Base-by-base conservation (phyloP, 2,329 filamentous ascomycete species). In the Fusarium abutilonis region DNA sequence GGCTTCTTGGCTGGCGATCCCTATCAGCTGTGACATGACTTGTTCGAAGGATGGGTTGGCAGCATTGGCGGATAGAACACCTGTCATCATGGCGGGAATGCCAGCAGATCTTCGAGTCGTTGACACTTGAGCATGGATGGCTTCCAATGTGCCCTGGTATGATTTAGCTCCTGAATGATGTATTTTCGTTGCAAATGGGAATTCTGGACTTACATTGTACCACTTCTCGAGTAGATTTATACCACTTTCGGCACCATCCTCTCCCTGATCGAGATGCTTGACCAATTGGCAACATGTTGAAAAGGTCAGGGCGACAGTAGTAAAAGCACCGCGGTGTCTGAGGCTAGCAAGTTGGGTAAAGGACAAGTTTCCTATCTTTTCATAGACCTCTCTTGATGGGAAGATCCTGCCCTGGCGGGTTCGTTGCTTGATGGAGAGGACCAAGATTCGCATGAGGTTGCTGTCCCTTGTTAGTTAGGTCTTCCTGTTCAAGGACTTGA, bases 101-200 rank as follows among this genome's bases (percentile, higher is more conserved):
- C 95, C 95, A 9, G 95, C 95, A 2, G 95, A 99, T 60, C 96
- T 84, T 51, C 95, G 84, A 3, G 96, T 99, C 6, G 92, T 93
- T 1, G 90, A 92, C 3, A 86, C 86, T 71, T 95, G 91, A 23
- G 85, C 85, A 59, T 86, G 83, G 45, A 97, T 94, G 53, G 88
- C 90, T 15, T 80, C 76, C 23, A 93, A 77, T 0, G 91, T 86
- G 46, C 85, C 84, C 83, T 89, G 17, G 19, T 21, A 21, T 11
- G 15, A 23, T 35, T 68, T 35, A 69, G 52, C 32, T 49, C 23
- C n/a, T 10, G n/a, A 50, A 49, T 19, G 40, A 10, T 29, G 19
- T 21, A 5, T n/a, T n/a, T 19, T 10, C 5, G 1, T 11, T 17
- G 32, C 28, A 29, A 13, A 10, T 4, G 17, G n/a, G 1, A 21